Base-by-base conservation (phyloP, 2,329 filamentous ascomycete species). In the Diaporthe vaccinii region DNA sequence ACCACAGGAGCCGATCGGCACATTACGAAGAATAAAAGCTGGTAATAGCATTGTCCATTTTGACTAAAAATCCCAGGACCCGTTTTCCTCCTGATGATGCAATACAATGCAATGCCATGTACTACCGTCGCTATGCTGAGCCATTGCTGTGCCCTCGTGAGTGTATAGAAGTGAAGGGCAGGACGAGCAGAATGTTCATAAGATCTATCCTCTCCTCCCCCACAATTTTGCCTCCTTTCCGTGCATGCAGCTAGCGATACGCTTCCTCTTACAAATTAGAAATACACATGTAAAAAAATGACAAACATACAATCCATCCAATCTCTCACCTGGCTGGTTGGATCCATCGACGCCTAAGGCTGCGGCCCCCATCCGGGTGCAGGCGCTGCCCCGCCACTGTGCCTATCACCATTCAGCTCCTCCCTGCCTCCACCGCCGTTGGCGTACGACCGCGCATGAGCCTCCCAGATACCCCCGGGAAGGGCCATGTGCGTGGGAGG, bases 111-210 rank as follows among this genome's bases (percentile, higher is more conserved):
- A 67, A 65, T 73, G 25, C 58, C 58, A 55, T 57, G 28, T 73
- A 61, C 71, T 20, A 34, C 71, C 71, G 71, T 73, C 71, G 71
- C 71, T 73, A 73, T 73, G 71, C 71, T 65, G 39, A 53, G 39
- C 31, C 46, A 36, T 12, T 34, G 22, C 65, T 55, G 46, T 36
- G 25, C 36, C 31, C 36, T n/a, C 49, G 49, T 39, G 34, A 39
- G 34, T 69, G 46, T 53, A 51, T 51, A 25, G 65, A 39, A 53
- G 34, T 39, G 22, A 25, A 9, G 34, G 65, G 34, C n/a, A 20
- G 25, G 41, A 36, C 8, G 15, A 62, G 39, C 36, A 65, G 65
- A 41, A 39, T 39, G n/a, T 55, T 12, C 34, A 34, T 69, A 15
- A 69, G n/a, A 28, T 17, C 41, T 39, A 34, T n/a, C 36, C n/a